Conservation (phyloP, 805 yeast species). For the Kregervanrija fluxuum region DNA sequence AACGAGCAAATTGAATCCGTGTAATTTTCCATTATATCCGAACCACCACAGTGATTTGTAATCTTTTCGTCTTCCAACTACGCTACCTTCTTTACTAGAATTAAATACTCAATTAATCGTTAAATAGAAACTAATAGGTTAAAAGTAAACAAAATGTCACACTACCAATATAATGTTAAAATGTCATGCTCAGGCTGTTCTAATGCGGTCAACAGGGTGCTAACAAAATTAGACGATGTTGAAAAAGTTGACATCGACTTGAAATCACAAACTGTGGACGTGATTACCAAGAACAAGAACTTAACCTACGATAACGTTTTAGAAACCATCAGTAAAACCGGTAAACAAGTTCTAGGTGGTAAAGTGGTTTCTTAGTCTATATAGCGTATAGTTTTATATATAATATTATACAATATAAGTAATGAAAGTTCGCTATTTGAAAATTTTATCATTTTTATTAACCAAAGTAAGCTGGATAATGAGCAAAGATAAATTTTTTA, state of each 20-base stretch:
- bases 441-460: too few species aligned
- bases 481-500: neutral
- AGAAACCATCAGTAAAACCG: constrained; percentile 80
- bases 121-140: too few species aligned
- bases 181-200: constrained; percentile 90
- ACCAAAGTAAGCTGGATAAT: too few species aligned
- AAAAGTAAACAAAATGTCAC: constrained; percentile 28
- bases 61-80: neutral
- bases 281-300: constrained; percentile 40
- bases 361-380: constrained; percentile 35
- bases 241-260: constrained; percentile 65
- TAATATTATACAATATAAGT: too few species aligned
- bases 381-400: too few species aligned
- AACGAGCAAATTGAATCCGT: neutral
- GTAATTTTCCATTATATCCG: neutral
- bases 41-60: neutral
- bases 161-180: constrained; percentile 72
- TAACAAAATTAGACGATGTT: constrained; percentile 67
- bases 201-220: constrained; percentile 73
- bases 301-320: constrained; percentile 73
- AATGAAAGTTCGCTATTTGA: too few species aligned
- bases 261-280: constrained; percentile 77
- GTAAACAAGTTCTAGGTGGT: constrained; percentile 73
- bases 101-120: neutral
- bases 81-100: neutral